These are phyloP conservation scores for Colletotrichum truncatum DNA, from an alignment of 2,329 filamentous ascomycete genomes.

Conservation along the genomic window DNA sequence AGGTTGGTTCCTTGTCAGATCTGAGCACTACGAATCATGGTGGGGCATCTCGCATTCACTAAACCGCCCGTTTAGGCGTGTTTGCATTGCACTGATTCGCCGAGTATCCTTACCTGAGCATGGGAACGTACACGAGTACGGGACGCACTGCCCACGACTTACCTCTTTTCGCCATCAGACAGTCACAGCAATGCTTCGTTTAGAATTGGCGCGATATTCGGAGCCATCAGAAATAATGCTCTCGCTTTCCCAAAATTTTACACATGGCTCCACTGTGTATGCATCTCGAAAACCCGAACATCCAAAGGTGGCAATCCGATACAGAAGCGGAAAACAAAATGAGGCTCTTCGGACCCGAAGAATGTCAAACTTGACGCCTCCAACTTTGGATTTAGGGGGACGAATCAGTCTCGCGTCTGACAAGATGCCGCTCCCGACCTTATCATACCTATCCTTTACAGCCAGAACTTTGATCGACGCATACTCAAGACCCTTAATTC, in stretches of 20 bases:
- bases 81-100: slow-evolving; percentile 10
- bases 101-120: not conserved
- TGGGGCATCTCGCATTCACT: not conserved
- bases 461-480: slow-evolving; percentile 6
- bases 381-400: slow-evolving; percentile 1
- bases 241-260: not conserved
- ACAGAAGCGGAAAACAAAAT: not conserved
- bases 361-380: not conserved
- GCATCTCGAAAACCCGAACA: not conserved
- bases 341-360: slow-evolving; percentile 6
- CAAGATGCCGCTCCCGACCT: not conserved
- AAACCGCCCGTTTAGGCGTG: not conserved
- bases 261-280: not conserved
- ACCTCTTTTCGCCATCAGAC: slow-evolving; percentile 1
- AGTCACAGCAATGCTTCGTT: slow-evolving; percentile 2
- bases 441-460: not conserved
- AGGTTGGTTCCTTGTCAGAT: slow-evolving; percentile 17
- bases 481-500: not conserved
- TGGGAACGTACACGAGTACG: slow-evolving; percentile 7
- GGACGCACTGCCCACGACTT: not conserved
- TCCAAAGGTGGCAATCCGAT: not conserved
- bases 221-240: not conserved
- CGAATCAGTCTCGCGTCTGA: not conserved
- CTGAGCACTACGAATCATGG: slow-evolving; percentile 20
- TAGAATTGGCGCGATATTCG: not conserved